Evolutionary conservation across 768 basidiomycete genomes (phyloP).

Genomic region (Tulasnella calospora): DNA sequence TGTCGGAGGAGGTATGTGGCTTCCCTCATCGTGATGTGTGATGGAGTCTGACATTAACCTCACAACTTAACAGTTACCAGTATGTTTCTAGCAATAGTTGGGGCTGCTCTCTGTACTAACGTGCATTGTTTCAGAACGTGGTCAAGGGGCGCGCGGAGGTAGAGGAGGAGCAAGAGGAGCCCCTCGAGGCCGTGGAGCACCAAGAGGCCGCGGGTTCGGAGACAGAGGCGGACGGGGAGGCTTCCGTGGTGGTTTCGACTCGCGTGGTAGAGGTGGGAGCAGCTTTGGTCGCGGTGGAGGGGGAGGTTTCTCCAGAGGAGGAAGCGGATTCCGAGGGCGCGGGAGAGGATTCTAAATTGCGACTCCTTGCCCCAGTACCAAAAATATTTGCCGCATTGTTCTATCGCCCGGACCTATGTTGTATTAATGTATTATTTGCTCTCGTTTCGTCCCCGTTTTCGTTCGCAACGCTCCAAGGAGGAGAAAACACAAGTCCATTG

Average conservation of each 20-base stretch:
- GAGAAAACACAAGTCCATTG: background rate
- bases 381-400: background rate
- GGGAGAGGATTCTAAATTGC: background rate
- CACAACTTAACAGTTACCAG: slow-evolving; percentile 40
- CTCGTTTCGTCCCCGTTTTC: background rate
- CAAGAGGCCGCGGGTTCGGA: slow-evolving; percentile 34
- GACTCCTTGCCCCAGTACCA: background rate
- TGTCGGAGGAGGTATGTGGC: slow-evolving; percentile 37
- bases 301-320: slow-evolving; percentile 31
- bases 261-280: slow-evolving; percentile 1
- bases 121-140: slow-evolving; percentile 41
- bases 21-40: background rate
- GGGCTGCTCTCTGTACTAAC: slow-evolving; percentile 26
- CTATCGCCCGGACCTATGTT: background rate
- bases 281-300: slow-evolving; percentile 28
- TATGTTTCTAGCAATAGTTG: slow-evolving; percentile 26
- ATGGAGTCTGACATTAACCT: slow-evolving; percentile 15
- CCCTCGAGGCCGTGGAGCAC: slow-evolving; percentile 34
- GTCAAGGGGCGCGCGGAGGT: slow-evolving; percentile 33
- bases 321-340: slow-evolving; percentile 29
- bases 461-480: background rate
- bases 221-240: slow-evolving; percentile 35
- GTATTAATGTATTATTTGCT: slow-evolving; percentile 1
- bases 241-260: background rate
- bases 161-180: slow-evolving; percentile 36